Base-by-base conservation (phyloP, 108 stramenopile species). In the Nitzschia sp. region DNA sequence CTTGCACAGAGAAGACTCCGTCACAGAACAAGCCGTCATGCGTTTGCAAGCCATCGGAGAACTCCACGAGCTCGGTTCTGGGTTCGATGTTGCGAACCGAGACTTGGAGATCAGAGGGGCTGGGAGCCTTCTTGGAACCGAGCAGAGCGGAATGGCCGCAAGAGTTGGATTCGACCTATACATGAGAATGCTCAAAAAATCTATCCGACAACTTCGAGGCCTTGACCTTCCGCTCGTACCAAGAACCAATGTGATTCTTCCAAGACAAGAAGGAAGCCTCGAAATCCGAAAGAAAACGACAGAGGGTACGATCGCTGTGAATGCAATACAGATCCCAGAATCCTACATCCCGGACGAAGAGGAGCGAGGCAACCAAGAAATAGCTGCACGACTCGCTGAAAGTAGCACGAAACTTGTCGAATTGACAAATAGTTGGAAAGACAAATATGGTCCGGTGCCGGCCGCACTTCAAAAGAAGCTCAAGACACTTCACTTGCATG, bases 71-170 rank as follows among this genome's bases (percentile, higher is more conserved):
- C 80, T 96, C 6, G 95, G 95, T 2, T 80, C 85, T 45, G 97
- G 97, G 29, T 91, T 91, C 68, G 95, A 98, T 63, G 81, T 98
- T 34, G 96, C 97, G 26, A 87, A 89, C 61, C 73, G 95, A 15
- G 97, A 98, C 81, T 77, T 98, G 33, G 97, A 96, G 60, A 96
- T 98, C 69, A 87, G 97, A 53, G 97, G 97, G 17, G 93, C 95
- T 6, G 97, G 97, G 27, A 84, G 77, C 63, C 70, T 97, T 31
- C 78, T 96, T 19, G 96, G 97, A 2, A 95, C 91, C 0, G 90
- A 97, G 48, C 97, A 98, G 80, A 87, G 80, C 77, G 94, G 96
- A 44, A 87, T 90, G 74, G 93, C 92, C 1, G 90, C 91, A 27
- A 92, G 85, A 69, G 93, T 97, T 55, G 97, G 97, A 23, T 96